These are phyloP conservation scores for Ziziphus jujuba DNA, from an alignment of 306 rosid genomes.

Conservation along the genomic window DNA sequence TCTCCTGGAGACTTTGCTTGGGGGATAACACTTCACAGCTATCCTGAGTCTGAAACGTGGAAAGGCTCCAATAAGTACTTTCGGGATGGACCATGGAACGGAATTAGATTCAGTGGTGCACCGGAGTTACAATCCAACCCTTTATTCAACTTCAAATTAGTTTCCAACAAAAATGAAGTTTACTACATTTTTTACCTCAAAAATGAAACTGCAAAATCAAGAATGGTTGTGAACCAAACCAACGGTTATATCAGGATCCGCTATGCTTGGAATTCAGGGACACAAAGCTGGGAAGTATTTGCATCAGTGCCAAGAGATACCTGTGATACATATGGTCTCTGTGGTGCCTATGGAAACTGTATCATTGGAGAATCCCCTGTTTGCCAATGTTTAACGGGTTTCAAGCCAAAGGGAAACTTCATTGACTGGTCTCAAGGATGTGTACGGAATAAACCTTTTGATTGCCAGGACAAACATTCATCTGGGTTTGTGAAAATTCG, in stretches of 20 bases:
- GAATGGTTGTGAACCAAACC: background rate
- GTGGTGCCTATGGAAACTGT: conserved; percentile 32
- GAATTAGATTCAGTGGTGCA: background rate
- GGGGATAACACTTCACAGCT: background rate
- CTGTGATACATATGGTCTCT: conserved; percentile 20
- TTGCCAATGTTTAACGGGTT: background rate
- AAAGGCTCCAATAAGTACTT: background rate
- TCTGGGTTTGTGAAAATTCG: background rate
- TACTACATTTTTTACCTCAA: background rate
- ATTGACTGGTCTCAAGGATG: background rate
- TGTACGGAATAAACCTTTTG: background rate
- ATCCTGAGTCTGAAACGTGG: background rate
- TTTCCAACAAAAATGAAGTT: background rate
- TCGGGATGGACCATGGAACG: background rate
- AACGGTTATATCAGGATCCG: background rate
- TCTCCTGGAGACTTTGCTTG: conserved; percentile 2
- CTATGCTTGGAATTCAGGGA: background rate
- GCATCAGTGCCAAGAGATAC: background rate
- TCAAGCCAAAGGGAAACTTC: background rate
- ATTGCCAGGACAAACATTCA: background rate
- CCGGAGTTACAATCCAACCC: background rate
- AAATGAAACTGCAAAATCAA: background rate
- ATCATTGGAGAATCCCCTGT: background rate
- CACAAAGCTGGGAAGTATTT: conserved; percentile 11
- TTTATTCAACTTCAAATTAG: background rate